phyloP scores from a whole-genome alignment of 2,329 filamentous ascomycete genomes.

The Diaporthe eres region DNA sequence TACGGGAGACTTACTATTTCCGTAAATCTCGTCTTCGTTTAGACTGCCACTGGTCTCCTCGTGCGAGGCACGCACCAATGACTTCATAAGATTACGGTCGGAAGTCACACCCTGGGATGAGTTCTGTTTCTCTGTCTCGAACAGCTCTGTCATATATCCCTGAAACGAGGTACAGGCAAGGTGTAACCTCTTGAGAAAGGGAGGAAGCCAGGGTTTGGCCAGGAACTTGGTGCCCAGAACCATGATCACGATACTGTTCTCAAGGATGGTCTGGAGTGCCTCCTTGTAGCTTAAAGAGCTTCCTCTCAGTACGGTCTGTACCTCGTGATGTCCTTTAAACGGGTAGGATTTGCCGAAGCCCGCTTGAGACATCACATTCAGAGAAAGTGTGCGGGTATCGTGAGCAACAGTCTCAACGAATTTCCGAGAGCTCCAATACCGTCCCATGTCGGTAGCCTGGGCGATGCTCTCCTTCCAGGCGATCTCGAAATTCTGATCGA shows the following conservation, averaged over 20 bases:
- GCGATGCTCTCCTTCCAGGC: constrained; percentile 49
- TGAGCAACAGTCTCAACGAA: constrained; percentile 45
- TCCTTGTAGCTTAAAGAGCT: constrained; percentile 47
- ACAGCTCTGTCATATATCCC: constrained; percentile 48
- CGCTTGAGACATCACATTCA: constrained; percentile 48
- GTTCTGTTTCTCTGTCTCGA: constrained; percentile 48
- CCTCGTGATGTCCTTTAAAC: constrained; percentile 48
- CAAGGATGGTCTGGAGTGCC: constrained; percentile 48
- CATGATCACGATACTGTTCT: constrained; percentile 51
- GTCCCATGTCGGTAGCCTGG: constrained; percentile 47
- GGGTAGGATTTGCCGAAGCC: constrained; percentile 50
- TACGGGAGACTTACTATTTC: constrained; percentile 51
- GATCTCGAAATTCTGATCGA: constrained; percentile 48
- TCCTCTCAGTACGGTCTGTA: constrained; percentile 24
- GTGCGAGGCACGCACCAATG: constrained; percentile 31
- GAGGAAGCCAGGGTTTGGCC: constrained; percentile 65
- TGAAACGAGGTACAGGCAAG: constrained; percentile 48
- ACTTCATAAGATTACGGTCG: constrained; percentile 24
- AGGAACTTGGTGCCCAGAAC: constrained; percentile 47
- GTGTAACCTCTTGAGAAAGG: constrained; percentile 46
- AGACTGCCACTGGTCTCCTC: constrained; percentile 42
- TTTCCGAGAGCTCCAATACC: constrained; percentile 46
- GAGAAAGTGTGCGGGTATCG: constrained; percentile 48
- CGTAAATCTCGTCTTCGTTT: constrained; percentile 60
- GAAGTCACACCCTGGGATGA: not conserved